phyloP scores from a whole-genome alignment of 176 grass and related monocot genomes.

The Oryza rufipogon region DNA sequence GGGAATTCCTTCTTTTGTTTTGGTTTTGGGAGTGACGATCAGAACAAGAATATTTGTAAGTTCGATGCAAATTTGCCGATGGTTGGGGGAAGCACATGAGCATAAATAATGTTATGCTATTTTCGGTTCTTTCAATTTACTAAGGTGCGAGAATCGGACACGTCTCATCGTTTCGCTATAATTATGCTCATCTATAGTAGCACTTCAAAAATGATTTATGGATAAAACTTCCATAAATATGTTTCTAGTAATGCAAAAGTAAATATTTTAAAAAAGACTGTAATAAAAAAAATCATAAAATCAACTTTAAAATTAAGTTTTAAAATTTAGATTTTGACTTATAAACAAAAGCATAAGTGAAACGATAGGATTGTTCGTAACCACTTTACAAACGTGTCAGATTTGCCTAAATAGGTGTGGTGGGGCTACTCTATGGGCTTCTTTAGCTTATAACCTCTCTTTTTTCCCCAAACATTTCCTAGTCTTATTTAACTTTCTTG shows the following conservation, averaged over 20 bases:
- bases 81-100: slow-evolving; percentile 31
- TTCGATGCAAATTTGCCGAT: slow-evolving; percentile 12
- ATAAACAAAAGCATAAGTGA: too few relatives aligned
- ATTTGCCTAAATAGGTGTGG: not conserved
- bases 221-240: too few relatives aligned
- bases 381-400: slow-evolving; percentile 6
- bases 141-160: not conserved
- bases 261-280: too few relatives aligned
- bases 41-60: not conserved
- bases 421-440: not conserved
- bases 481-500: not conserved
- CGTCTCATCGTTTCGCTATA: too few relatives aligned
- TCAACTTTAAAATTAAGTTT: too few relatives aligned
- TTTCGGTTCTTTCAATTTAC: not conserved
- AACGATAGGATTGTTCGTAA: not conserved
- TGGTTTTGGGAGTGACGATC: not conserved
- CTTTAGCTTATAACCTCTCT: slow-evolving; percentile 23
- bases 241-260: too few relatives aligned
- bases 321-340: too few relatives aligned
- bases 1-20: not conserved
- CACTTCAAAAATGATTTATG: too few relatives aligned
- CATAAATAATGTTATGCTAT: slow-evolving; percentile 5
- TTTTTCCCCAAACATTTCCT: not conserved
- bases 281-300: too few relatives aligned
- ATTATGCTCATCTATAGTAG: too few relatives aligned